Base-by-base conservation (phyloP, 148 eudicot genomes). In the Drosera capensis region DNA sequence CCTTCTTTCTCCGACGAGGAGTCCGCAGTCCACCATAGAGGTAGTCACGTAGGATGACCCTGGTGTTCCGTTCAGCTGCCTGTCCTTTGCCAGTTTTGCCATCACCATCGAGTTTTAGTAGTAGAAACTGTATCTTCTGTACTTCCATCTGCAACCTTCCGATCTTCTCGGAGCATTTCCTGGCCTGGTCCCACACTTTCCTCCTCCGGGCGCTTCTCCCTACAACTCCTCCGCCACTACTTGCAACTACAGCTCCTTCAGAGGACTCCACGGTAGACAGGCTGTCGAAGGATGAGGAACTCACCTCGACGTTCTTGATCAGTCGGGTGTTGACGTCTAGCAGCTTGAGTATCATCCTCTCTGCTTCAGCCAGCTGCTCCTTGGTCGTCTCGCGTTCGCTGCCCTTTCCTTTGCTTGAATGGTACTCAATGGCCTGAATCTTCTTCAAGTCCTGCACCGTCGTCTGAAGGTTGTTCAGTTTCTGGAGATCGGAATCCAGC, bases 101-200 rank as follows among this genome's bases (percentile, higher is more conserved):
- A 36, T 54, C 71, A 13, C 46, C 68, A 45, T 78, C 80, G 4
- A 71, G 61, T 56, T 81, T 85, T 67, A 84, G 58, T 52, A 90
- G 40, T 40, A 71, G 55, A 58, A 76, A 71, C 71, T 85, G 88
- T 34, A 85, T 36, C 58, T 78, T 85, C 62, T 85, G 88, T 28
- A 90, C 68, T 51, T 90, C 93, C 65, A 78, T 7, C 68, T 90
- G 95, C 74, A 84, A 56, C 59, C 77, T 59, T 9, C 85, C 95
- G 9, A 90, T 81, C 66, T 72, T 85, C 62, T 90, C 99, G 0
- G 95, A 80, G 52, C 72, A 63, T 36, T 77, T 62, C 23, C 74
- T 56, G 4, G 93, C 95, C 53, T 75, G 84, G 15, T 78, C 95
- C 34, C 72, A 53, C 23, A 78, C 66, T 56, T 61, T 78, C 57